Evolutionary conservation across 495 filamentous ascomycete genomes (phyloP).

Genomic region (Copromyces sp.): DNA sequence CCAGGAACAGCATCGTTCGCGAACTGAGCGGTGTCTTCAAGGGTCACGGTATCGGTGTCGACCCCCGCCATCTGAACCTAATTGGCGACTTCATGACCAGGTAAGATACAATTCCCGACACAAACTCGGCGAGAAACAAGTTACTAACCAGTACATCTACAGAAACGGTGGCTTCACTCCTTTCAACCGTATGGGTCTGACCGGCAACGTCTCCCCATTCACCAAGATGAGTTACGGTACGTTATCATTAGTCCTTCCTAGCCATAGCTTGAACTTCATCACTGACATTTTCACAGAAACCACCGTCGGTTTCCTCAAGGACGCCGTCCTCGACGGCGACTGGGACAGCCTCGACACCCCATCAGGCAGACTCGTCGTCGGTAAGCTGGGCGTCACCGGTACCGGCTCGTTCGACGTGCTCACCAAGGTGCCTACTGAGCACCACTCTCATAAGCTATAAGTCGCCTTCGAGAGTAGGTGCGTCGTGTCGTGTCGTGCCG

Average conservation of each 20-base stretch:
- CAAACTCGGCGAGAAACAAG: not conserved
- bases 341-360: conserved; percentile 81
- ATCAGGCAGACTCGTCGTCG: conserved; percentile 79
- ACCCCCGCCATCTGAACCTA: conserved; percentile 85
- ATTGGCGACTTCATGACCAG: conserved; percentile 94
- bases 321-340: conserved; percentile 81
- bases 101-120: not conserved
- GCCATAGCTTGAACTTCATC: not conserved
- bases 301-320: conserved; percentile 82
- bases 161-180: conserved; percentile 72
- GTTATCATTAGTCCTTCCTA: not conserved
- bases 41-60: conserved; percentile 87
- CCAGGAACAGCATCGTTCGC: conserved; percentile 70
- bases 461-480: not conserved
- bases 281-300: conserved; percentile 45
- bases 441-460: conserved; percentile 7
- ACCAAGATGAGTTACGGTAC: conserved; percentile 91
- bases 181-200: conserved; percentile 84
- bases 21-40: conserved; percentile 84
- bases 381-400: conserved; percentile 68
- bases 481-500: not conserved
- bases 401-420: conserved; percentile 90
- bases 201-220: conserved; percentile 73
- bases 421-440: conserved; percentile 32
- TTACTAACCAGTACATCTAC: not conserved